Base-by-base conservation (phyloP, 2,329 filamentous ascomycete species). In the Alternaria sp. region DNA sequence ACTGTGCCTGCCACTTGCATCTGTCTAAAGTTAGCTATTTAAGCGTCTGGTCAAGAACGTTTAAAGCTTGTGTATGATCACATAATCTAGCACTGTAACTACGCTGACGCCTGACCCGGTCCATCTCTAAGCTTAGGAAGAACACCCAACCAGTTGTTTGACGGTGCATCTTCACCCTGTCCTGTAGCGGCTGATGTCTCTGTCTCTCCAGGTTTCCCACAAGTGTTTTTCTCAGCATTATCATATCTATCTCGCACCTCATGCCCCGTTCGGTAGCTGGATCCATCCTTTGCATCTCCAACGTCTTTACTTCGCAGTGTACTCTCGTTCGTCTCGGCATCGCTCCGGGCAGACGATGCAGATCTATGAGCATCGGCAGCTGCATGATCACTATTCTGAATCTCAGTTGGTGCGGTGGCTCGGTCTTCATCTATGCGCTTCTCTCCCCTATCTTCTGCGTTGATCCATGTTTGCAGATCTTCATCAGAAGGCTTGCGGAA, bases 401-500 rank as follows among this genome's bases (percentile, higher is more conserved):
- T 28, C 41, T 56, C 28, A 16, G 51, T 41, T 34, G 43, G 14
- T 18, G 22, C 27, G 32, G 62, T 51, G 4, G 67, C 66, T 51
- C 63, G 57, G 8, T 65, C 51, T 32, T 67, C 57, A 34, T 71
- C 64, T 41, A 69, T 65, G 9, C 70, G 63, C n/a, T 68, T 60
- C 30, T 68, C 65, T 11, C 67, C 69, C 41, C 65, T 58, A 1
- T 49, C 62, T 50, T 71, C 70, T 25, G 63, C 44, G 12, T 59
- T 43, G 11, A 71, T 64, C 74, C 74, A 78, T 25, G 66, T 62
- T 38, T 66, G 50, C 25, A 79, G 51, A 45, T 72, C 69, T 54
- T 72, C 62, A n/a, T 66, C 61, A 1, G 67, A 67, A 8, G 76
- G 73, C 50, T 73, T 76, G 50, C 79, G 76, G 70, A 87, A 85